Percentiles rank a stretch among this genome's conserved stretches.
Evolutionary conservation across 2,329 filamentous ascomycete species (phyloP).

Genomic region (Calonectria pseudoturangicola): DNA sequence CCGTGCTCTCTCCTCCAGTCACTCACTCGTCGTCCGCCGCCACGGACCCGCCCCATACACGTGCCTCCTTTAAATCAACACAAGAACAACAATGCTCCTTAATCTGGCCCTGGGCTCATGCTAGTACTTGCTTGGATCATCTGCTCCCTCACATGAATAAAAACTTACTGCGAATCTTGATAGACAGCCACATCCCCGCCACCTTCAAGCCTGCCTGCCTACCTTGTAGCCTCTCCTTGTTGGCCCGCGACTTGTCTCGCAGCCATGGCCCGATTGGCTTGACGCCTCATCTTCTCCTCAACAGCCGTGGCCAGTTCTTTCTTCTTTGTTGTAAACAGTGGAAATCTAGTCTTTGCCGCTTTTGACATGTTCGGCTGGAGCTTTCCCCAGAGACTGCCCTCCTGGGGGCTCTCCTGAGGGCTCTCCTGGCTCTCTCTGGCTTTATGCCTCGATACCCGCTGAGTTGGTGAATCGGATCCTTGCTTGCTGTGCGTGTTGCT

Average conservation of each 20-base stretch:
- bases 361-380: constrained; percentile 49
- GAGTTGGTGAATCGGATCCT: background rate
- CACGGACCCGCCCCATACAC: constrained; percentile 1
- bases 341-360: constrained; percentile 45
- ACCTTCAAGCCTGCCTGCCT: background rate
- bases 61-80: constrained; percentile 23
- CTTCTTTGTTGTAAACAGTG: constrained; percentile 52
- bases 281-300: constrained; percentile 42
- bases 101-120: background rate
- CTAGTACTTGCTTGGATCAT: background rate
- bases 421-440: constrained; percentile 41
- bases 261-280: background rate
- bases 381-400: constrained; percentile 53
- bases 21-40: background rate
- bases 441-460: constrained; percentile 40
- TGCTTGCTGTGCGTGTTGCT: background rate
- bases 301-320: constrained; percentile 49
- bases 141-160: background rate
- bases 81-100: background rate
- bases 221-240: background rate
- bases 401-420: constrained; percentile 26
- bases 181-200: background rate
- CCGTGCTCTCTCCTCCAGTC: background rate
- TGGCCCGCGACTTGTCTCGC: background rate
- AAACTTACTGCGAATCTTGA: background rate